Evolutionary conservation across 2,329 filamentous ascomycete genomes (phyloP), one percentile per base, ranked within the genome.

Genomic region (Dryadomyces quercus-mongolicae): DNA sequence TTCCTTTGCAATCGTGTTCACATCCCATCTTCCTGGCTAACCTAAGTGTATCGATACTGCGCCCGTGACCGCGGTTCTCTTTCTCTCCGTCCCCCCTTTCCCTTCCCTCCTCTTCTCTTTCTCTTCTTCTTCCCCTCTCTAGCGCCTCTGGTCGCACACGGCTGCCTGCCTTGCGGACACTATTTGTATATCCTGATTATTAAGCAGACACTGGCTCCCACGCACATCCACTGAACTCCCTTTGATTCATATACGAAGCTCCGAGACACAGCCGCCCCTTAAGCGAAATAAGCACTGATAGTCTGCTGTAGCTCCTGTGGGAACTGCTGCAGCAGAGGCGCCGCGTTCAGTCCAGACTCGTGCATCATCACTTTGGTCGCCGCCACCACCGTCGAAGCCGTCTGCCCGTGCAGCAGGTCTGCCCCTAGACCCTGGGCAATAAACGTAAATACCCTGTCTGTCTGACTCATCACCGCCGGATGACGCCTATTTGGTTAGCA

Each of bases 371-470:
- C 73, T 72, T 95, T 95, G 40, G 87, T 87, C 2, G 88, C 84
- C 47, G 75, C 75, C 36, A 89, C 87, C 55, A 95, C 86, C 57
- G 85, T 82, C 57, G 75, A 80, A 25, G 88, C 88, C 20, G 86
- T 90, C 65, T 90, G 82, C 20, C 91, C 91, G 65, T 91, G 87
- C 44, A 98, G 75, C 18, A 91, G 92, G 65, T 95, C 89, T 6
- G 88, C 86, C 65, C 96, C 92, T 15, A 98, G 81, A 20, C 91
- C 92, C 67, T 94, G 85, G 25, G 85, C 88, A 54, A 97, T 87
- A 63, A 82, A 86, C 25, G 85, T 81, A 66, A 98, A 97, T 56
- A 91, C 79, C 67, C 90, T 89, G 60, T 81, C 81, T 7, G 88
- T 84, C 66, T 93, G 86, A 58, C 77, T 74, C 63, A 89, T 75